phyloP scores from a whole-genome alignment of 2,329 filamentous ascomycete genomes.

The Grosmannia serpens region DNA sequence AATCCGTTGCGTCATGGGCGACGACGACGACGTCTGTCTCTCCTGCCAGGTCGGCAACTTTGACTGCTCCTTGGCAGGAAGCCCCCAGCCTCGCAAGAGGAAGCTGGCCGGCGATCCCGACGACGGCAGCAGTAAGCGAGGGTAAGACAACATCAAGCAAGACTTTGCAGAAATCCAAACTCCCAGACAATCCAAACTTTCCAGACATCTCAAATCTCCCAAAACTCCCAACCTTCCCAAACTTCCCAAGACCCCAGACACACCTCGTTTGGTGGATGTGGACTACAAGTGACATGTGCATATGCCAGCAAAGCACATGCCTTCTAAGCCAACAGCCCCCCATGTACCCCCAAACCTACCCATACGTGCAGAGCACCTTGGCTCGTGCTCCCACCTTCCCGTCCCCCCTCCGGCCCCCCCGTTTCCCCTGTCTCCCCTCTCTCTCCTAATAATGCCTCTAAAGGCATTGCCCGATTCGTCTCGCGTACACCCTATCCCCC shows the following conservation, averaged over 20 bases:
- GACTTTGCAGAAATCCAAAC: not conserved
- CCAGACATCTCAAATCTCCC: not conserved
- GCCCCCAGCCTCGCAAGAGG: slow-evolving; percentile 67
- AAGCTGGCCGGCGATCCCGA: slow-evolving; percentile 58
- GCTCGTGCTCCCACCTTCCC: not conserved
- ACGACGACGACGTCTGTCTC: slow-evolving; percentile 65
- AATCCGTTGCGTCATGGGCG: slow-evolving; percentile 61
- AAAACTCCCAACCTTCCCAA: too few species aligned
- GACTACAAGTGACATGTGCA: not conserved
- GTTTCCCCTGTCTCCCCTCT: not conserved
- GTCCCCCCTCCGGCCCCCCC: slow-evolving; percentile 1
- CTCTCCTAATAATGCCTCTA: not conserved
- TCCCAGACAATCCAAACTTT: not conserved
- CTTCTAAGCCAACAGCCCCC: too few species aligned
- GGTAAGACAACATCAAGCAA: slow-evolving; percentile 31
- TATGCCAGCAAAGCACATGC: not conserved
- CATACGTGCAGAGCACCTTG: not conserved
- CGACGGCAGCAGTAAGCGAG: slow-evolving; percentile 54
- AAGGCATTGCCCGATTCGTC: not conserved
- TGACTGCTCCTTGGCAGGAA: slow-evolving; percentile 68
- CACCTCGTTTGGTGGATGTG: too few species aligned
- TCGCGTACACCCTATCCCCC: slow-evolving; percentile 6
- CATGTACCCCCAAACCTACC: not conserved
- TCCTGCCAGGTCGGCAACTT: slow-evolving; percentile 68
- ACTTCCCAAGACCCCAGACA: not conserved